Percentiles rank a stretch among this genome's conserved stretches.
These are phyloP conservation scores for Ammopiptanthus mongolicus DNA, from an alignment of 306 rosid species.

Conservation along the genomic window DNA sequence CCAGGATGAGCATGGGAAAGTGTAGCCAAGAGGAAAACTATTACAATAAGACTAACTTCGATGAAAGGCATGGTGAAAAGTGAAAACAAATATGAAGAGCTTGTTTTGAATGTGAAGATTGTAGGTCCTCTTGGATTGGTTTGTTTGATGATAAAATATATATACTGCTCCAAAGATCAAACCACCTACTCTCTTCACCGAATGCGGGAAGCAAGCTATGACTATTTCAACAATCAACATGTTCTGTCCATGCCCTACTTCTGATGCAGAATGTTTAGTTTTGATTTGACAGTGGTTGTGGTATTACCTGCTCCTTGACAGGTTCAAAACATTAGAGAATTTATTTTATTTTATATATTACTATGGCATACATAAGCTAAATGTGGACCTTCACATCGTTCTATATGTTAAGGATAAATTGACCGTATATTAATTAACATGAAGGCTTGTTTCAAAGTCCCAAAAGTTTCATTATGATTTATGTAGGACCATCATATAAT, in stretches of 20 bases:
- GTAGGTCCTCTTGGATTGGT: conserved; percentile 5
- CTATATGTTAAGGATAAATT: background rate
- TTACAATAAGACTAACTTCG: conserved; percentile 18
- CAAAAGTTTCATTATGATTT: background rate
- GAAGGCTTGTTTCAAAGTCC: background rate
- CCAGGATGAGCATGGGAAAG: conserved; percentile 48
- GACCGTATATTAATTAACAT: background rate
- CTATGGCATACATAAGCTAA: background rate
- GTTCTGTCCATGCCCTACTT: background rate
- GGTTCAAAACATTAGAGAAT: conserved; percentile 2
- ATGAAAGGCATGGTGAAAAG: conserved; percentile 38
- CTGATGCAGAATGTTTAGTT: conserved; percentile 16
- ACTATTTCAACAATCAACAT: conserved; percentile 37
- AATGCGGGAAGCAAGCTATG: conserved; percentile 24
- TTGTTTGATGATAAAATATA: background rate
- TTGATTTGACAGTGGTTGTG: conserved; percentile 10
- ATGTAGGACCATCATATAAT: background rate
- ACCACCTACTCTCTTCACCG: conserved; percentile 44
- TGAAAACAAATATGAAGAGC: background rate
- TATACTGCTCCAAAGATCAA: conserved; percentile 20
- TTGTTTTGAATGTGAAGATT: conserved; percentile 14
- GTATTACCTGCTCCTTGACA: conserved; percentile 36
- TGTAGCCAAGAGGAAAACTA: conserved; percentile 26
- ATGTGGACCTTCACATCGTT: background rate
- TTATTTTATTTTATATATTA: background rate